phyloP scores from a whole-genome alignment of 305 asterid species.

The Fraxinus paxiana region DNA sequence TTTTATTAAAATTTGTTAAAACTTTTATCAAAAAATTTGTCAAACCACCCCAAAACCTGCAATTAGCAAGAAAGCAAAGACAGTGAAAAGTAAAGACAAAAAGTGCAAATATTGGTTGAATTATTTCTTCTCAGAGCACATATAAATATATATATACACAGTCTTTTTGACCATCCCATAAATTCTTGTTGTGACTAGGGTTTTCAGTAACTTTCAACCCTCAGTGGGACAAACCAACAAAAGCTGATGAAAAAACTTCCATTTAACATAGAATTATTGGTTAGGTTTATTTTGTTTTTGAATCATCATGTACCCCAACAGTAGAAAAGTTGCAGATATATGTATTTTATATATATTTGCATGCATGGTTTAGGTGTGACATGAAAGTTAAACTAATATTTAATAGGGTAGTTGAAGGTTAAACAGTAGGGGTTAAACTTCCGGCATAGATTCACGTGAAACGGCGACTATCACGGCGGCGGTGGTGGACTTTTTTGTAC shows the following conservation, averaged over 20 bases:
- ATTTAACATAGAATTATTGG: neutral
- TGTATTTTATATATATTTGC: neutral
- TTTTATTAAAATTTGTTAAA: too few relatives aligned
- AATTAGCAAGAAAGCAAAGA: neutral
- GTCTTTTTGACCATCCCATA: slow-evolving; percentile 2
- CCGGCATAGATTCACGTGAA: slow-evolving; percentile 10
- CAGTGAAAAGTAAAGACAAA: slow-evolving; percentile 2
- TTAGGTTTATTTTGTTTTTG: neutral
- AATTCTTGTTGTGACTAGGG: neutral
- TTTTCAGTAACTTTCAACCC: neutral
- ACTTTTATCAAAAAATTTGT: neutral
- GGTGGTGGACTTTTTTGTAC: neutral
- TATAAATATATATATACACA: neutral
- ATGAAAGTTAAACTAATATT: neutral
- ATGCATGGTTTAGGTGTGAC: slow-evolving; percentile 1
- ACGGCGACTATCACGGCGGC: slow-evolving; percentile 14
- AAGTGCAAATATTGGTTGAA: slow-evolving; percentile 1
- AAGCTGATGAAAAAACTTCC: neutral
- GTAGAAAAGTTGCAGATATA: neutral
- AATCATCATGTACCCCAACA: neutral
- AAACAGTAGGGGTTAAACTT: neutral
- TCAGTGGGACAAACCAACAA: neutral
- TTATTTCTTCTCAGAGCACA: neutral
- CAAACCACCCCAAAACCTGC: neutral
- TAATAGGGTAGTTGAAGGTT: slow-evolving; percentile 7